Conservation (phyloP, 495 filamentous ascomycete genomes). For the Aspergillus nidulans region DNA sequence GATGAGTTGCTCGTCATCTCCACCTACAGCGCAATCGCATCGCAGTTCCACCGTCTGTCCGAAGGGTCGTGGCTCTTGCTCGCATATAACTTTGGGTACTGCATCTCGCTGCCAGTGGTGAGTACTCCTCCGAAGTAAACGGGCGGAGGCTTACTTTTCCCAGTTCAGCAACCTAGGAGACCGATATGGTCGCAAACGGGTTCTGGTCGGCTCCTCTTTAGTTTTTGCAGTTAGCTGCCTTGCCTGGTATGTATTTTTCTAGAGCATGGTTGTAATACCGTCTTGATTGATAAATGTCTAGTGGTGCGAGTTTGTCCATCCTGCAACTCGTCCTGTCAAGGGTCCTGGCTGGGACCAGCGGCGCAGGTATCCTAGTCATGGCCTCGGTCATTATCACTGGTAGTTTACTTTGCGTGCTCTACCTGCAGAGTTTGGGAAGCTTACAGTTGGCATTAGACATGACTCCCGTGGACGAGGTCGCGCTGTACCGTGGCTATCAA, state of each 20-base stretch:
- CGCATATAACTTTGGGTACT: conserved; percentile 32
- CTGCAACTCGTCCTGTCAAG: conserved; percentile 21
- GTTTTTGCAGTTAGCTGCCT: conserved; percentile 30
- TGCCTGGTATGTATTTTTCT: conserved; percentile 26
- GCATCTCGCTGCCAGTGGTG: conserved; percentile 33
- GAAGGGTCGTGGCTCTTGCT: conserved; percentile 32
- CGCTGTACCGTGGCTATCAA: conserved; percentile 26
- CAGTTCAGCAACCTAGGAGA: conserved; percentile 31
- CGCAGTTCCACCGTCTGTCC: conserved; percentile 25
- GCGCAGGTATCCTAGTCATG: conserved; percentile 24
- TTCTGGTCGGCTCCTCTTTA: conserved; percentile 25
- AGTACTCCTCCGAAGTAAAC: background rate
- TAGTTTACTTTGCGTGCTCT: background rate
- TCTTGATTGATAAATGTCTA: background rate
- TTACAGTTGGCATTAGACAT: conserved; percentile 20
- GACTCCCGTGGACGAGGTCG: conserved; percentile 19
- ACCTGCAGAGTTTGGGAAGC: background rate
- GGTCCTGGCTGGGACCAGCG: conserved; percentile 24
- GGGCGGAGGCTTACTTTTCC: background rate
- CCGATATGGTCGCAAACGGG: conserved; percentile 25
- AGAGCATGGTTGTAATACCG: too few relatives aligned
- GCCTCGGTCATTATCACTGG: conserved; percentile 28
- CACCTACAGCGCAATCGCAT: conserved; percentile 30
- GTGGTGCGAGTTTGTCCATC: conserved; percentile 21
- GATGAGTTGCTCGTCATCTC: conserved; percentile 33